phyloP scores from a whole-genome alignment of 2,329 filamentous ascomycete species.

The Colletotrichum zoysiae region DNA sequence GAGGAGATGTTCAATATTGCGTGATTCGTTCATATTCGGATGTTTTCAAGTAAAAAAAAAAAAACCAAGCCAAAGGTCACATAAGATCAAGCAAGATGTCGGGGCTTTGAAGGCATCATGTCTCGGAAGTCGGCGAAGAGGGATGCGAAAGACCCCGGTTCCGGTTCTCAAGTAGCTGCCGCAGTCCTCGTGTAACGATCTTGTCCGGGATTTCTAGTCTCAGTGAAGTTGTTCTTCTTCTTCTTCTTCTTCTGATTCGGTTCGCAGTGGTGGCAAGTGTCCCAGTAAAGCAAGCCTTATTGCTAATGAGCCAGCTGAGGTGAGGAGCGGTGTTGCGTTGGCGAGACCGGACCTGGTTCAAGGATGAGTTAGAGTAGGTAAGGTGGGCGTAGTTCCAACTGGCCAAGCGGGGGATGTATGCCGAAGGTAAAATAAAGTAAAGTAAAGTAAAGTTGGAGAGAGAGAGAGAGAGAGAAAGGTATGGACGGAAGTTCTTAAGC shows the following conservation, averaged over 20 bases:
- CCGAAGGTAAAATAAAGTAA: slow-evolving; percentile 3
- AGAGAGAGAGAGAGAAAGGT: neutral
- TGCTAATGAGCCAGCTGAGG: slow-evolving; percentile 1
- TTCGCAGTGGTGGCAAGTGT: slow-evolving; percentile 23
- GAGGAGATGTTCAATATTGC: slow-evolving; percentile 61
- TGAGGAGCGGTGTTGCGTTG: slow-evolving; percentile 14
- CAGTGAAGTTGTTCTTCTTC: neutral
- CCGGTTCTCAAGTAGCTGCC: slow-evolving; percentile 22
- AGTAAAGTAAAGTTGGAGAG: no score
- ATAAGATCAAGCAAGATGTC: slow-evolving; percentile 19
- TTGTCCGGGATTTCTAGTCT: neutral
- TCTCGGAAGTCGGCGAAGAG: slow-evolving; percentile 19
- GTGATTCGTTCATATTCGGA: slow-evolving; percentile 56
- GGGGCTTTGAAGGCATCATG: slow-evolving; percentile 37
- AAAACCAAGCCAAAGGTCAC: slow-evolving; percentile 12
- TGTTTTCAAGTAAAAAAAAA: slow-evolving; percentile 2
- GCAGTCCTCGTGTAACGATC: slow-evolving; percentile 29
- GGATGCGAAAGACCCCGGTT: slow-evolving; percentile 18
- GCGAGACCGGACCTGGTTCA: slow-evolving; percentile 11
- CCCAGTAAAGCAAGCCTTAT: neutral
- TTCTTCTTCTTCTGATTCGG: neutral
- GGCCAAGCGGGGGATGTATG: neutral
- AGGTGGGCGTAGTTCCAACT: slow-evolving; percentile 22
- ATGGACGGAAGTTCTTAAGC: slow-evolving; percentile 17
- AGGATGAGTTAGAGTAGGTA: slow-evolving; percentile 10